Conservation (phyloP, 1,284 basidiomycete species). For the Papiliotrema fonsecae region DNA sequence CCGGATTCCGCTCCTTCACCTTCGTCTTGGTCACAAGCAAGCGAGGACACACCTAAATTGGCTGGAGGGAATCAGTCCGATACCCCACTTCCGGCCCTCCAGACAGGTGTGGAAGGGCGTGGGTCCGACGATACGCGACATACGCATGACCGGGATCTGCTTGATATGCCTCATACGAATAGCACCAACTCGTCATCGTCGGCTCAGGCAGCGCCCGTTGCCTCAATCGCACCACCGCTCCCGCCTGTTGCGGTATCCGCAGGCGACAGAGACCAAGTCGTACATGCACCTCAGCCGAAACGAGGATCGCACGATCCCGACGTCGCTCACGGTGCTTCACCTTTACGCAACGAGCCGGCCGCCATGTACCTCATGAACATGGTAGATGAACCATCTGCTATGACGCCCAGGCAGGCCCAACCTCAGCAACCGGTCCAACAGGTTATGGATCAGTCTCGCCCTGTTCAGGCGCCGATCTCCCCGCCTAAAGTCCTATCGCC, state of each 20-base stretch:
- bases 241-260: background rate
- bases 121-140: too few species aligned
- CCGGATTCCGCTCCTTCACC: conserved; percentile 14
- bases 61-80: too few species aligned
- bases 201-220: too few species aligned
- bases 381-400: conserved; percentile 31
- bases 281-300: conserved; percentile 27
- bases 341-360: conserved; percentile 38
- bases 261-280: conserved; percentile 4
- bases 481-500: background rate
- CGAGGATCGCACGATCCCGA: conserved; percentile 20
- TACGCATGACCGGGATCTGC: too few species aligned
- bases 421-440: too few species aligned
- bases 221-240: background rate
- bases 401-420: too few species aligned
- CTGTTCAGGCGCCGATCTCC: too few species aligned
- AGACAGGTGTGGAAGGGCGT: too few species aligned
- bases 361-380: conserved; percentile 45
- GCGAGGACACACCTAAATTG: background rate
- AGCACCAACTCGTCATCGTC: too few species aligned
- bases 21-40: conserved; percentile 24
- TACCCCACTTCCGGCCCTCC: too few species aligned
- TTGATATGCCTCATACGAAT: too few species aligned
- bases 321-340: conserved; percentile 2
- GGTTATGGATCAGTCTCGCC: too few species aligned